Percentiles rank a stretch among this genome's conserved stretches.
phyloP scores from a whole-genome alignment of 108 stramenopile genomes.

The Stephanodiscus triporus region DNA sequence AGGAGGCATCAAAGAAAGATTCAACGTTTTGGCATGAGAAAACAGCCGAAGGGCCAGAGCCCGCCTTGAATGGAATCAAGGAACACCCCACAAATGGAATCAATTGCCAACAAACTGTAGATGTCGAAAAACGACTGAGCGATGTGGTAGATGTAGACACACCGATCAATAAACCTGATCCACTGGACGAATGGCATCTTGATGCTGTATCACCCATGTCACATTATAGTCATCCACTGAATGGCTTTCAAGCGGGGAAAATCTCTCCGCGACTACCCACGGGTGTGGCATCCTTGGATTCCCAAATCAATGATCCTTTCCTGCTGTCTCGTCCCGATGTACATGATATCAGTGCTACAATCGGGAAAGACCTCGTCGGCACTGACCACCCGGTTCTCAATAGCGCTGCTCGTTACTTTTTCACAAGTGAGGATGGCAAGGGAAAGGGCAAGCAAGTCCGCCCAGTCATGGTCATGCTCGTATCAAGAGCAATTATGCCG shows the following conservation, averaged over 20 bases:
- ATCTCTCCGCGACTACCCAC: conserved; percentile 53
- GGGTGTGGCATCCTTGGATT: conserved; percentile 49
- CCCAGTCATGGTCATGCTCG: conserved; percentile 86
- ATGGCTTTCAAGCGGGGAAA: conserved; percentile 11
- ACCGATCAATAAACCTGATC: conserved; percentile 64
- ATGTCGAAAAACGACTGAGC: conserved; percentile 38
- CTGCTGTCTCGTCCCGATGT: conserved; percentile 64
- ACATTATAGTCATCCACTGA: neutral
- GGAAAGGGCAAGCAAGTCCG: conserved; percentile 80
- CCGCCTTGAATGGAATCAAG: conserved; percentile 36
- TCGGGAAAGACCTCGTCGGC: conserved; percentile 78
- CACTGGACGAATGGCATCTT: conserved; percentile 76
- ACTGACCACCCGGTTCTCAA: conserved; percentile 85
- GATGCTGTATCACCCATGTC: conserved; percentile 50
- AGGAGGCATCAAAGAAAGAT: conserved; percentile 70
- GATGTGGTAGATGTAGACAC: conserved; percentile 50
- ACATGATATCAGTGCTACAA: conserved; percentile 70
- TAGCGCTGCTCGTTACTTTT: conserved; percentile 85
- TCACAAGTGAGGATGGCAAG: conserved; percentile 68
- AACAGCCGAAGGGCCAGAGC: conserved; percentile 12
- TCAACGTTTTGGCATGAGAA: conserved; percentile 67
- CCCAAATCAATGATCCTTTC: conserved; percentile 70
- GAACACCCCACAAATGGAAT: neutral
- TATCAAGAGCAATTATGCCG: conserved; percentile 73
- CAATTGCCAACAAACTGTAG: conserved; percentile 17